Percentiles rank a stretch among this genome's conserved stretches.
Evolutionary conservation across 2,329 filamentous ascomycete species (phyloP).

Genomic region (Hymenoscyphus fructigenus): DNA sequence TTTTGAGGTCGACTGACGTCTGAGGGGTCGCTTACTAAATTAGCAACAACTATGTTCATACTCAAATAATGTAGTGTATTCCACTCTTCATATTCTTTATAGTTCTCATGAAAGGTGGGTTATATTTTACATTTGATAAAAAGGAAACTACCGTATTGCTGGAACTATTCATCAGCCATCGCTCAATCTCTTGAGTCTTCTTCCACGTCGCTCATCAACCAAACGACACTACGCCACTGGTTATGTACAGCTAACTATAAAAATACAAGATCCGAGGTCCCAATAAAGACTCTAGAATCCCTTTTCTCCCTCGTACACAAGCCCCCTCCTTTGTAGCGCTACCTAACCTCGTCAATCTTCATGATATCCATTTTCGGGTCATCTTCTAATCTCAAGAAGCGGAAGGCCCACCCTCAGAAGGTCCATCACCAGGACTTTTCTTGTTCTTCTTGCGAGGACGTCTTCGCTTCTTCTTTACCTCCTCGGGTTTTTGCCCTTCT

Average conservation of each 20-base stretch:
- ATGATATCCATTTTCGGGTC: neutral
- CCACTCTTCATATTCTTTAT: neutral
- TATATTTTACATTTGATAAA: neutral
- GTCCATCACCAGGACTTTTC: slow-evolving; percentile 22
- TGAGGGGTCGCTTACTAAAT: slow-evolving; percentile 4
- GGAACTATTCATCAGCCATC: neutral
- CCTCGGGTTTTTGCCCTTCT: slow-evolving; percentile 18
- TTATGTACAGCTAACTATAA: neutral
- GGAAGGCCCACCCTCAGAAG: slow-evolving; percentile 3
- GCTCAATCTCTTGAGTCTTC: neutral
- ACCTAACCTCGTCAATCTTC: neutral
- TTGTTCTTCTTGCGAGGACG: slow-evolving; percentile 31
- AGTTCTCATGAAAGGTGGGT: neutral
- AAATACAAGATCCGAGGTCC: neutral
- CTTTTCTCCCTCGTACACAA: neutral
- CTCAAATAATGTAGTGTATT: neutral
- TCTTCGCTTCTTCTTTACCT: slow-evolving; percentile 33
- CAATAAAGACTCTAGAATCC: neutral
- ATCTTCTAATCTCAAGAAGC: neutral
- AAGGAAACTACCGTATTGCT: neutral
- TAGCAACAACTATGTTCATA: neutral
- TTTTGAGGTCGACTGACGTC: neutral
- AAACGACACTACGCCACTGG: neutral
- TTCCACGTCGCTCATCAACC: neutral
- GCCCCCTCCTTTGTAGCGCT: neutral